phyloP scores from a whole-genome alignment of 805 yeast species.

The Groenewaldozyma tartarivorans region DNA sequence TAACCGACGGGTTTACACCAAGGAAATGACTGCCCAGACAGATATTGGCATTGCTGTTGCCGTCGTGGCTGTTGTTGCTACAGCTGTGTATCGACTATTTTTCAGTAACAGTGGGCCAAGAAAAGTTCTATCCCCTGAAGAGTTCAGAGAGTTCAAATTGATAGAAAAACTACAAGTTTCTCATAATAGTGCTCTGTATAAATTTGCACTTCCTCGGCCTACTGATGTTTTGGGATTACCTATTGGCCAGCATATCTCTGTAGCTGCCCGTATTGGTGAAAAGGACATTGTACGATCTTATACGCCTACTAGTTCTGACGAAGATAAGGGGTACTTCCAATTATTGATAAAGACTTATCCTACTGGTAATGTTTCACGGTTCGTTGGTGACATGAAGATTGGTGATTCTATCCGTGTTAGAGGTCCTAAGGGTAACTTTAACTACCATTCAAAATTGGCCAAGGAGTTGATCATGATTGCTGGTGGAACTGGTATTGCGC shows the following conservation, averaged over 20 bases:
- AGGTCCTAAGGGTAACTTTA: conserved; percentile 84
- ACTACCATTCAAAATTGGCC: conserved; percentile 70
- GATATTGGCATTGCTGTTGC: background rate
- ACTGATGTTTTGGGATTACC: conserved; percentile 79
- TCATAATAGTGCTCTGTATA: conserved; percentile 70
- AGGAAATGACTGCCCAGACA: background rate
- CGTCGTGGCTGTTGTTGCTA: background rate
- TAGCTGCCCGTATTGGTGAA: conserved; percentile 67
- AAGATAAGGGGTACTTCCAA: conserved; percentile 70
- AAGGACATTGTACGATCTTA: conserved; percentile 80
- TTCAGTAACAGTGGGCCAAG: background rate
- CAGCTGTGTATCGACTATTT: background rate
- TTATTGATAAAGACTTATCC: conserved; percentile 77
- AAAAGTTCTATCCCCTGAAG: conserved; percentile 42
- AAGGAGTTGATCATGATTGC: conserved; percentile 78
- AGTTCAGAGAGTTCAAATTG: conserved; percentile 72
- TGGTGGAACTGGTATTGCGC: conserved; percentile 95
- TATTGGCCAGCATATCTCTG: conserved; percentile 86
- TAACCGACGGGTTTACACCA: too few relatives aligned
- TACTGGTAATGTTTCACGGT: conserved; percentile 72
- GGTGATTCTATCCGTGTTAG: conserved; percentile 74
- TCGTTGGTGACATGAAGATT: conserved; percentile 57
- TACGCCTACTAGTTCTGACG: conserved; percentile 63
- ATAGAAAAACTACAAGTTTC: conserved; percentile 69
- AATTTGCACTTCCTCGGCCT: conserved; percentile 73